These are phyloP conservation scores for Ganoderma sinense DNA, from an alignment of 1,284 basidiomycete genomes.

Conservation along the genomic window DNA sequence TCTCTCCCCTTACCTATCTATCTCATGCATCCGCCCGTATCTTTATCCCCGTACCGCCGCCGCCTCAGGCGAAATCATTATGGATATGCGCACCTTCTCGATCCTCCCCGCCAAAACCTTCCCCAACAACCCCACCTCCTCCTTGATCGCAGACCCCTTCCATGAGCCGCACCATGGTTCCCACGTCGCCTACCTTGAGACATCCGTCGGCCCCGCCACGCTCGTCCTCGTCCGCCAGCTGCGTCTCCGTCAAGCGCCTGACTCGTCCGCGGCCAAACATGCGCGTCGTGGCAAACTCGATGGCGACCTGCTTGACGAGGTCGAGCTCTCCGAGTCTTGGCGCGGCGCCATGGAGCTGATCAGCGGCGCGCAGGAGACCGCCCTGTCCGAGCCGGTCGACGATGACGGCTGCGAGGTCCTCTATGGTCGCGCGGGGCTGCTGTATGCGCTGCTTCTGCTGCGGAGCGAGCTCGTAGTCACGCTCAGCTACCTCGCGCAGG, in stretches of 20 bases:
- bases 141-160: conserved; percentile 30
- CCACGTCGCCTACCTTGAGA: conserved; percentile 42
- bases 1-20: not conserved
- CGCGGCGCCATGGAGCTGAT: conserved; percentile 32
- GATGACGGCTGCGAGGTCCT: conserved; percentile 60
- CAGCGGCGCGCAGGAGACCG: conserved; percentile 33
- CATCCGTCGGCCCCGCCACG: conserved; percentile 41
- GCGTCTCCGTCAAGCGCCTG: conserved; percentile 25
- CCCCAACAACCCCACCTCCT: conserved; percentile 21
- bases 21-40: not conserved
- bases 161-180: conserved; percentile 30
- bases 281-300: conserved; percentile 22
- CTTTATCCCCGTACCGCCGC: not conserved
- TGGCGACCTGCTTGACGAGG: conserved; percentile 24
- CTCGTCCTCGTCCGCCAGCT: conserved; percentile 39
- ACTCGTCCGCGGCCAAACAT: conserved; percentile 23
- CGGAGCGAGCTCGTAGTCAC: conserved; percentile 35
- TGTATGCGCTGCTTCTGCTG: conserved; percentile 57
- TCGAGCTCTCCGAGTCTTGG: conserved; percentile 30
- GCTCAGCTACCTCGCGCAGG: conserved; percentile 22
- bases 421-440: conserved; percentile 62
- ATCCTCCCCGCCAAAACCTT: conserved; percentile 26
- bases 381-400: conserved; percentile 25
- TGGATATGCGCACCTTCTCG: conserved; percentile 37
- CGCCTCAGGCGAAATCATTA: conserved; percentile 35